Evolutionary conservation across 2,329 filamentous ascomycete genomes (phyloP).

Genomic region (Trichoderma sp.): DNA sequence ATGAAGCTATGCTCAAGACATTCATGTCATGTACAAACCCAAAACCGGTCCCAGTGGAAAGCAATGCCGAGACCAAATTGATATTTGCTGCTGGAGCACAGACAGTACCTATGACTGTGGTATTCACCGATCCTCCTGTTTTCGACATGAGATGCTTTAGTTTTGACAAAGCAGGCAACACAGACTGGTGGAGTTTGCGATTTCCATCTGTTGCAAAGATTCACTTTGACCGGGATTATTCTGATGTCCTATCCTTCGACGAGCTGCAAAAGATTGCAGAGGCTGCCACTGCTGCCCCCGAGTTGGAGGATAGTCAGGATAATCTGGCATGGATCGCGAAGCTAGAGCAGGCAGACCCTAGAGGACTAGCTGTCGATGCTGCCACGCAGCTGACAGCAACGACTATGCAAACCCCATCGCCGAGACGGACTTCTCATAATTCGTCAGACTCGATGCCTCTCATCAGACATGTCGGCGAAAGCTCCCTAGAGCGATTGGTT

Average conservation of each 20-base stretch:
- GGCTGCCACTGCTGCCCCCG: constrained; percentile 52
- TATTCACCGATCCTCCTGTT: constrained; percentile 72
- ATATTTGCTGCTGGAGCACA: constrained; percentile 49
- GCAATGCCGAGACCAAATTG: constrained; percentile 48
- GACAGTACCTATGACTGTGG: constrained; percentile 46
- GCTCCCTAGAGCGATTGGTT: constrained; percentile 1
- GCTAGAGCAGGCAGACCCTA: constrained; percentile 58
- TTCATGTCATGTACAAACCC: constrained; percentile 54
- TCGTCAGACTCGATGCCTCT: constrained; percentile 27
- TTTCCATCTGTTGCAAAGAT: constrained; percentile 78
- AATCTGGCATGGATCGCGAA: constrained; percentile 61
- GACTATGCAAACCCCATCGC: constrained; percentile 41
- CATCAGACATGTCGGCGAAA: background rate
- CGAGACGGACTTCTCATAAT: constrained; percentile 33
- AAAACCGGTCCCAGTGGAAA: constrained; percentile 40
- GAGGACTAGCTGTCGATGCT: constrained; percentile 45
- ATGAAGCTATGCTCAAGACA: constrained; percentile 50
- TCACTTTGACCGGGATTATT: constrained; percentile 71
- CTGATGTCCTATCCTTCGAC: constrained; percentile 67
- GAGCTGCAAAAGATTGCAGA: constrained; percentile 69
- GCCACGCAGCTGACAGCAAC: constrained; percentile 49
- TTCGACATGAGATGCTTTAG: constrained; percentile 80
- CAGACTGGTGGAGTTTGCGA: constrained; percentile 70
- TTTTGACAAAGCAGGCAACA: constrained; percentile 72
- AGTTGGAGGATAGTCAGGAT: constrained; percentile 60